Conservation (phyloP, 129 eudicot species). For the Centrapalus pauciflorus region DNA sequence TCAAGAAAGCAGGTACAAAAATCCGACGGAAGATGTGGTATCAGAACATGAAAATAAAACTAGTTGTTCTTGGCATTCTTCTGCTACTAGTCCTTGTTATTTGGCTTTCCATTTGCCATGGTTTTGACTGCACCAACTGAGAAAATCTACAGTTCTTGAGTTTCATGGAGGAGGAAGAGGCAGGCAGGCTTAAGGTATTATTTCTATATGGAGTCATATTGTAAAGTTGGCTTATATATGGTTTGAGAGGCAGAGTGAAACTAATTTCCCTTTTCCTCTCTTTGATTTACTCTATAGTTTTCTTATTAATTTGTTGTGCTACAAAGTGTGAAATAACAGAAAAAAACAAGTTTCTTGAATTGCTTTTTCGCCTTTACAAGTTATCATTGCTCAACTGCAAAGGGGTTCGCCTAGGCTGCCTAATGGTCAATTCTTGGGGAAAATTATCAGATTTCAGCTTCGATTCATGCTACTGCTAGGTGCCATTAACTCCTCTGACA, state of each 20-base stretch:
- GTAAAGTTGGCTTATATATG: conserved; percentile 24
- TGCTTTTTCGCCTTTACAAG: neutral
- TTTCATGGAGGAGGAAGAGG: neutral
- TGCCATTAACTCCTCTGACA: no score
- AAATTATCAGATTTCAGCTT: no score
- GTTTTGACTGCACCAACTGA: conserved; percentile 76
- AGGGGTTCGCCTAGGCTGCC: no score
- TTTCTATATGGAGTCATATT: conserved; percentile 9
- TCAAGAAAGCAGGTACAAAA: conserved; percentile 55
- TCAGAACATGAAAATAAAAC: conserved; percentile 83
- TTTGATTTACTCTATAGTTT: conserved; percentile 8
- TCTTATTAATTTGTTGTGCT: conserved; percentile 11
- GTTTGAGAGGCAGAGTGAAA: conserved; percentile 26
- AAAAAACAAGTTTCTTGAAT: conserved; percentile 17
- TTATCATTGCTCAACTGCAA: no score
- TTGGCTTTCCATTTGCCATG: conserved; percentile 83
- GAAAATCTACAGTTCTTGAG: neutral
- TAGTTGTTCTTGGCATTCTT: conserved; percentile 76
- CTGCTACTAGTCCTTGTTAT: conserved; percentile 60
- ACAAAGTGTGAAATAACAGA: conserved; percentile 20
- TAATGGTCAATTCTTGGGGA: no score
- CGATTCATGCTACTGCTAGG: no score
- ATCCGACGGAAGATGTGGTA: conserved; percentile 85
- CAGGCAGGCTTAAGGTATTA: neutral
- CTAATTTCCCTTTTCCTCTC: conserved; percentile 5